These are phyloP conservation scores for Rhynchosporium graminicola DNA, from an alignment of 2,329 filamentous ascomycete genomes.

Conservation along the genomic window DNA sequence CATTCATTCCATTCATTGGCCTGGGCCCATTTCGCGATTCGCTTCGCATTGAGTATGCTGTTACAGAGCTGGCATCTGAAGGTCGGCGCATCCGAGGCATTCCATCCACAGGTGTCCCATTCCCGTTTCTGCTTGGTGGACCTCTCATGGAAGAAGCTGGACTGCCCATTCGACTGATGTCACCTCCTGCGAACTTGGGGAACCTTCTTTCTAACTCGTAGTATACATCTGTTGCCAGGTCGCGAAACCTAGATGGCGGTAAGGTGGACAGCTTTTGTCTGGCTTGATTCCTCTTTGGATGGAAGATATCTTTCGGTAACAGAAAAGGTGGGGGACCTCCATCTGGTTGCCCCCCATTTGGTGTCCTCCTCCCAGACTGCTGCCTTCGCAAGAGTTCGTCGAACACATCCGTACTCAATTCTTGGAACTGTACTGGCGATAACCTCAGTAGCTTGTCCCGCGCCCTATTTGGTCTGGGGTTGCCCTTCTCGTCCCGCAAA, in stretches of 20 bases:
- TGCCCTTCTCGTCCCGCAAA: slow-evolving; percentile 72
- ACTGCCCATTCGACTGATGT: slow-evolving; percentile 69
- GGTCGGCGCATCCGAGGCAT: slow-evolving; percentile 48
- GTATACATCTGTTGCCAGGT: slow-evolving; percentile 93
- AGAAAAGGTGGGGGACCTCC: slow-evolving; percentile 68
- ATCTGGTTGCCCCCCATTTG: slow-evolving; percentile 51
- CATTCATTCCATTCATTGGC: slow-evolving; percentile 37
- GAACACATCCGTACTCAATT: slow-evolving; percentile 95
- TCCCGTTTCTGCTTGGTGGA: slow-evolving; percentile 55
- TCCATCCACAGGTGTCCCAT: slow-evolving; percentile 62
- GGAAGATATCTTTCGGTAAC: slow-evolving; percentile 83
- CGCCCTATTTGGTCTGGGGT: slow-evolving; percentile 80
- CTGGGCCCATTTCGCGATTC: slow-evolving; percentile 41
- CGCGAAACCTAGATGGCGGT: slow-evolving; percentile 81
- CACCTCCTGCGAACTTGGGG: slow-evolving; percentile 72
- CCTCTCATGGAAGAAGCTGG: slow-evolving; percentile 66
- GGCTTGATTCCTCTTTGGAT: slow-evolving; percentile 97
- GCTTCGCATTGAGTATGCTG: slow-evolving; percentile 43
- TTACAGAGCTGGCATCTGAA: slow-evolving; percentile 61
- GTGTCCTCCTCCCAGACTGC: slow-evolving; percentile 58
- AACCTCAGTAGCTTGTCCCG: slow-evolving; percentile 91
- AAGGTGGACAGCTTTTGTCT: slow-evolving; percentile 91
- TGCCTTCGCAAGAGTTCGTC: slow-evolving; percentile 91
- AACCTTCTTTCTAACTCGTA: slow-evolving; percentile 91
- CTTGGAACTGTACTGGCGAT: slow-evolving; percentile 91